phyloP scores from a whole-genome alignment of 352 stramenopile genomes.

The Phytopythium sindhum region DNA sequence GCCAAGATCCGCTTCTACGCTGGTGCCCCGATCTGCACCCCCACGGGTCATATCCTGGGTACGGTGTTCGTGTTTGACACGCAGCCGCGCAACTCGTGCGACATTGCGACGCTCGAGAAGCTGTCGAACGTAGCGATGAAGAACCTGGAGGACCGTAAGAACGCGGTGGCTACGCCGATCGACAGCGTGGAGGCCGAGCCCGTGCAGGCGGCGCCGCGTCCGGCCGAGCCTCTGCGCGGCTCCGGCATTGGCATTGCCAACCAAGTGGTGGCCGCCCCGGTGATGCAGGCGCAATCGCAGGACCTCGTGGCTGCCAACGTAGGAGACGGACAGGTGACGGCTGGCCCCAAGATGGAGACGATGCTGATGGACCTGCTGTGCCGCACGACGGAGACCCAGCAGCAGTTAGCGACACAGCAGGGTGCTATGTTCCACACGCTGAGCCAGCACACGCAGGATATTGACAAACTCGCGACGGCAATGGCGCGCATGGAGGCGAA shows the following conservation, averaged over 20 bases:
- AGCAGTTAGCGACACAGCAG: conserved; percentile 89
- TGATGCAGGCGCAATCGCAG: conserved; percentile 48
- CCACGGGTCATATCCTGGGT: conserved; percentile 75
- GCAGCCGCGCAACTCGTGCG: conserved; percentile 78
- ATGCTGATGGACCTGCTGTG: conserved; percentile 89
- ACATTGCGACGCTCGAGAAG: conserved; percentile 85
- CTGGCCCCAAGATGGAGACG: conserved; percentile 87
- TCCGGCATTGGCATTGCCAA: conserved; percentile 79
- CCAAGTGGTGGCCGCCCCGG: conserved; percentile 63
- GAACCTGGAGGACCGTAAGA: conserved; percentile 89
- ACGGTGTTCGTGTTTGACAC: conserved; percentile 89
- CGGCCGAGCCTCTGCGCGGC: conserved; percentile 38
- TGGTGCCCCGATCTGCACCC: conserved; percentile 76
- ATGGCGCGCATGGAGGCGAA: conserved; percentile 90
- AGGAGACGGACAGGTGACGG: conserved; percentile 79
- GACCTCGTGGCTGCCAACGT: conserved; percentile 78
- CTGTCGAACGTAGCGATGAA: conserved; percentile 89
- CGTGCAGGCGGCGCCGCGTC: conserved; percentile 25
- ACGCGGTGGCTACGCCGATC: conserved; percentile 64
- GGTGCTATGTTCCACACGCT: conserved; percentile 89
- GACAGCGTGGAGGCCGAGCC: conserved; percentile 45
- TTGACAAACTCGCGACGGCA: conserved; percentile 81
- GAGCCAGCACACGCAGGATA: conserved; percentile 86
- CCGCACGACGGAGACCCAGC: conserved; percentile 85
- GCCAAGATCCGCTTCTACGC: conserved; percentile 88